These are phyloP conservation scores for Helicocarpus griseus DNA, from an alignment of 2,329 filamentous ascomycete genomes.

Conservation along the genomic window DNA sequence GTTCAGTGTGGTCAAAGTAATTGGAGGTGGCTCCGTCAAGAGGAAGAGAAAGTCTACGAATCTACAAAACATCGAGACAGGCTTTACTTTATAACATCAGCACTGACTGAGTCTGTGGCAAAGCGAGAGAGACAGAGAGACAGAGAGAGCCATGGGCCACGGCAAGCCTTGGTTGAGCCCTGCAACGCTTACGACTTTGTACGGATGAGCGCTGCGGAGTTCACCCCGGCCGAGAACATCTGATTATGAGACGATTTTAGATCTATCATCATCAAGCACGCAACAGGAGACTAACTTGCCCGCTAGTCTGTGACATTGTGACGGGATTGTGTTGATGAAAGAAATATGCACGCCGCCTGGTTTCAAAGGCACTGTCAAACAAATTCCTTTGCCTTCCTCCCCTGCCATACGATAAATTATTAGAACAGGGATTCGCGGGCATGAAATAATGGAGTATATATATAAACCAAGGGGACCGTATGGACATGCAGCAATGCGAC, in stretches of 20 bases:
- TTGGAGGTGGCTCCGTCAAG: background rate
- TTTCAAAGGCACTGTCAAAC: background rate
- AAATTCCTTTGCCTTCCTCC: background rate
- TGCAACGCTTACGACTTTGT: background rate
- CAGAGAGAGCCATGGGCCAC: too few relatives aligned
- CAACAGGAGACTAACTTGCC: background rate
- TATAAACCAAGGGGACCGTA: too few relatives aligned
- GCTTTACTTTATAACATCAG: background rate
- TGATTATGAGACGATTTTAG: slow-evolving; percentile 1
- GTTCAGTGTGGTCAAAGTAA: background rate
- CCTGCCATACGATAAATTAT: too few relatives aligned
- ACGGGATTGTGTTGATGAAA: background rate
- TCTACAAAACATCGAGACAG: too few relatives aligned
- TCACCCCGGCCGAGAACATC: background rate
- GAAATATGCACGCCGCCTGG: background rate
- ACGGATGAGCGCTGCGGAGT: background rate
- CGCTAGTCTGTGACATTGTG: background rate
- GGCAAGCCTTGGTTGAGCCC: background rate
- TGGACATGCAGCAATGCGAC: too few relatives aligned
- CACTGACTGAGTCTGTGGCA: background rate
- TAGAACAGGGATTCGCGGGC: too few relatives aligned
- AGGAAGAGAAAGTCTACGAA: background rate
- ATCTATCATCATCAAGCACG: background rate
- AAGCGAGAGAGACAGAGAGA: too few relatives aligned
- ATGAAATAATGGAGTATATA: too few relatives aligned